These are phyloP conservation scores for Coriolopsis trogii DNA, from an alignment of 1,284 basidiomycete genomes.

Conservation along the genomic window DNA sequence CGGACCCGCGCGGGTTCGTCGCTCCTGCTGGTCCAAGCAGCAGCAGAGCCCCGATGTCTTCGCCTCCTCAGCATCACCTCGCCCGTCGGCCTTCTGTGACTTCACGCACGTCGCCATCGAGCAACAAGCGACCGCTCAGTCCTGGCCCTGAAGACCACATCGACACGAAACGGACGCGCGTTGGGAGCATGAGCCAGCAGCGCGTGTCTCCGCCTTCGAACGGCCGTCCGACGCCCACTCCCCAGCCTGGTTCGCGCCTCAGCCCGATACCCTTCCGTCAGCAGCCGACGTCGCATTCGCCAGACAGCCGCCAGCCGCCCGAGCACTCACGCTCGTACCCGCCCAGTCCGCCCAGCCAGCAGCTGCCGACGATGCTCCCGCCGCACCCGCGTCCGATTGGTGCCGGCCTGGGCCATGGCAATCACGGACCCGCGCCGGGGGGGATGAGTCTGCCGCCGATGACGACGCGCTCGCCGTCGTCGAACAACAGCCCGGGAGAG, in stretches of 20 bases:
- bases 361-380: constrained; percentile 59
- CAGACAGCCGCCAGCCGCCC: constrained; percentile 55
- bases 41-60: constrained; percentile 14
- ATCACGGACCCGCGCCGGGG: constrained; percentile 15
- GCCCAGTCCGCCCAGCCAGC: constrained; percentile 54
- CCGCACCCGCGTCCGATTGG: constrained; percentile 75
- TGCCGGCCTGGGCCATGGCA: constrained; percentile 44
- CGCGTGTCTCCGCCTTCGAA: constrained; percentile 53
- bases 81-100: constrained; percentile 29
- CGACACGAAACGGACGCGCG: constrained; percentile 63
- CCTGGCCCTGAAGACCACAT: constrained; percentile 57
- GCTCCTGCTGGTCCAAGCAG: constrained; percentile 22
- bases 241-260: constrained; percentile 58
- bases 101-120: constrained; percentile 33
- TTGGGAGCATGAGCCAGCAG: constrained; percentile 55
- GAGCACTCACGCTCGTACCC: constrained; percentile 44
- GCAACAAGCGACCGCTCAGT: constrained; percentile 64
- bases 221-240: constrained; percentile 44
- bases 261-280: constrained; percentile 77
- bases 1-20: constrained; percentile 29
- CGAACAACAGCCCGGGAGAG: constrained; percentile 51
- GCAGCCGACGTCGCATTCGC: constrained; percentile 58
- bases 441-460: constrained; percentile 61
- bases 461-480: constrained; percentile 62
- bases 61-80: constrained; percentile 26